Percentiles rank a stretch among this genome's conserved stretches.
Conservation (phyloP, 2,329 filamentous ascomycete genomes). For the Neurospora sp. region DNA sequence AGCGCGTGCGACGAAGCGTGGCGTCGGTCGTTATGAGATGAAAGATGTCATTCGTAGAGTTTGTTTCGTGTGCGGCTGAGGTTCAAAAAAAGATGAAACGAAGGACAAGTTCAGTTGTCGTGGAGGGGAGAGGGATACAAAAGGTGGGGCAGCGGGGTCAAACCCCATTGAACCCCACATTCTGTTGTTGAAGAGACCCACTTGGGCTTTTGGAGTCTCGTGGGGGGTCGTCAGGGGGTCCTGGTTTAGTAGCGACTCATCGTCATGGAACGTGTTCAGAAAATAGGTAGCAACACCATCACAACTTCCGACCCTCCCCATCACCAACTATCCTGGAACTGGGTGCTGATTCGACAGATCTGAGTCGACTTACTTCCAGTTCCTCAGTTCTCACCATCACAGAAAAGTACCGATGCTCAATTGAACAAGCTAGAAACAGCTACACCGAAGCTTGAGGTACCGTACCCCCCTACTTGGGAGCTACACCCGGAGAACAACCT, state of each 20-base stretch:
- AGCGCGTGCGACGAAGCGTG: not conserved
- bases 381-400: not conserved
- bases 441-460: not conserved
- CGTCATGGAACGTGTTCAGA: constrained; percentile 10
- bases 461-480: not conserved
- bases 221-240: not conserved
- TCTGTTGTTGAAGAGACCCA: not conserved
- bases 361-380: not conserved
- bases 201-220: not conserved
- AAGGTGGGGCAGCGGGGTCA: not conserved
- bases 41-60: not conserved
- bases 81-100: not conserved
- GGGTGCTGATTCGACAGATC: not conserved
- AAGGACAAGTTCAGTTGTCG: not conserved
- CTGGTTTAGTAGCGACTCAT: not conserved
- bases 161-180: not conserved
- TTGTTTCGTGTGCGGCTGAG: not conserved
- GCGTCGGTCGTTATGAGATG: not conserved
- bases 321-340: not conserved
- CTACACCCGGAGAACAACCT: not conserved
- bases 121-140: not conserved
- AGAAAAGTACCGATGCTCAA: not conserved
- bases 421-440: not conserved
- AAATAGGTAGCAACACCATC: not conserved
- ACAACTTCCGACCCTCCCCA: not conserved